Evolutionary conservation across 2,329 filamentous ascomycete genomes (phyloP), one percentile per base, ranked within the genome.

Genomic region (Aspergillus thermomutatus): DNA sequence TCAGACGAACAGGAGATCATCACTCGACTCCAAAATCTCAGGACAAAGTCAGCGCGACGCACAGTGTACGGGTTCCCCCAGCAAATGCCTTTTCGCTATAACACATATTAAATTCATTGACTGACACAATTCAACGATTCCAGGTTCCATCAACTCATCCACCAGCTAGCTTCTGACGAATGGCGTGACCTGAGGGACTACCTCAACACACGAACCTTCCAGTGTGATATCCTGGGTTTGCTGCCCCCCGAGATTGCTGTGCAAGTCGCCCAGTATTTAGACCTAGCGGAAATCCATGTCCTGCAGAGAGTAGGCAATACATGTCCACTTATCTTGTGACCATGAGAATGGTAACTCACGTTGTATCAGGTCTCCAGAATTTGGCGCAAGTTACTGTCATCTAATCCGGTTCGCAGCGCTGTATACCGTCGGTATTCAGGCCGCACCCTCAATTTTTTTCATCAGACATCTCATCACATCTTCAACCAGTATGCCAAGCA

Each of bases 241-340:
- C 52, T 74, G 25, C 74, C 73, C 3, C 14, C 67, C 5, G 74
- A 76, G 57, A 54, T 76, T n/a, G 64, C 66, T 3, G 58, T 63
- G 9, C 60, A 66, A 27, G 55, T 76, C 23, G 59, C 62, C 7
- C 50, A 63, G 23, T 60, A 69, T 52, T 49, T 75, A 14, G 51
- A 64, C 27, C 53, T 72, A 3, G 47, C 50, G 4, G 72, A 76
- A 25, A 17, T 71, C 28, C 48, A 74, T 50, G 21, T 60, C 9
- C 60, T 71, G 23, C 66, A 66, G 49, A 66, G 64, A 52, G 72
- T 72, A 71, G 46, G 57, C 45, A 25, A 28, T 17, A 31, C 19
- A 17, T 40, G 41, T 26, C 27, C 17, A 46, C 21, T 41, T 5
- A 45, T 37, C 27, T 9, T 17, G 23, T 50, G 8, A 14, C 26